Conservation (phyloP, 202 grass and related monocot species). For the Thinopyrum obtusiflorum region DNA sequence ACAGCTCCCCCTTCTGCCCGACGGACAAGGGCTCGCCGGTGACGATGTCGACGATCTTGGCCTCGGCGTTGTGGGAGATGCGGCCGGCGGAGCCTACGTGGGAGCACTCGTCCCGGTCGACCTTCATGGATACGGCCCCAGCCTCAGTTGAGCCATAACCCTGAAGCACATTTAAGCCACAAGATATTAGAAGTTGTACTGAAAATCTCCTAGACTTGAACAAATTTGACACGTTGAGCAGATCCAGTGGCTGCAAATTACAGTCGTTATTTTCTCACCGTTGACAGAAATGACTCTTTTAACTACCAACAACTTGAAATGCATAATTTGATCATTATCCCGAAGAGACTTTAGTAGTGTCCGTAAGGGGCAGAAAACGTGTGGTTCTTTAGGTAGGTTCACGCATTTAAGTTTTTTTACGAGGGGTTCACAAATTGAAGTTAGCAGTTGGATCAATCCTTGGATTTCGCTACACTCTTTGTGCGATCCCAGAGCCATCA, state of each 20-base stretch:
- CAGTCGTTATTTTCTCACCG: no score
- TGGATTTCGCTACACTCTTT: no score
- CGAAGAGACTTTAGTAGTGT: no score
- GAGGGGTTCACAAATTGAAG: no score
- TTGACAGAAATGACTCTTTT: no score
- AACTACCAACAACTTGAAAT: no score
- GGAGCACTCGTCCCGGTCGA: slow-evolving; percentile 44
- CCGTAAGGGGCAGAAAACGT: no score
- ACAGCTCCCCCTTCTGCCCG: slow-evolving; percentile 56
- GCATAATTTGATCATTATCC: no score
- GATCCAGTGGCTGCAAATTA: not conserved
- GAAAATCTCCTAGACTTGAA: not conserved
- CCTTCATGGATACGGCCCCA: slow-evolving; percentile 58
- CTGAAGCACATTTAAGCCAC: slow-evolving; percentile 19
- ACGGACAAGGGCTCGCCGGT: slow-evolving; percentile 38
- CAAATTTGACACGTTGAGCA: not conserved
- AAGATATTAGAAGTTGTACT: not conserved
- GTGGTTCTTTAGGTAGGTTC: no score
- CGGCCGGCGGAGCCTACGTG: slow-evolving; percentile 53
- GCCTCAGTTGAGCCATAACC: slow-evolving; percentile 65
- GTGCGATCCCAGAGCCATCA: no score
- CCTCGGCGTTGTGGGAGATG: slow-evolving; percentile 33
- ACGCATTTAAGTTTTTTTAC: no score
- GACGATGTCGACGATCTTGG: slow-evolving; percentile 50
- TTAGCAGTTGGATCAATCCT: no score